Base-by-base conservation (phyloP, 208 protist species). In the Leishmania mexicana region DNA sequence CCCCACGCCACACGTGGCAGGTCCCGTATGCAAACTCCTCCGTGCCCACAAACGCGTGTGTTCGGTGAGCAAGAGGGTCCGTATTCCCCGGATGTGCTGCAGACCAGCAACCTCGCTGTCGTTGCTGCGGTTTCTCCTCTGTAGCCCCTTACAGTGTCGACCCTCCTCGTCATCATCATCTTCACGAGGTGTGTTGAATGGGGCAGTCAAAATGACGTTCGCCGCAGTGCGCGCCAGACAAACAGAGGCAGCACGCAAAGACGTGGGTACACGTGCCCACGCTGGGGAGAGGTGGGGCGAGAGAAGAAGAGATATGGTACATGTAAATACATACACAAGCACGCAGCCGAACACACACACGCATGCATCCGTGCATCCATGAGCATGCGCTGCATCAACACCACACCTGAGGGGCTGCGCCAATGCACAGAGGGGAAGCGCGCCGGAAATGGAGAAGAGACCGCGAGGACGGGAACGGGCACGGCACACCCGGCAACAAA, bases 251-350 rank as follows among this genome's bases (percentile, higher is more conserved):
- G 10, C 35, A 42, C 68, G 42, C 24, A 53, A n/a, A 13, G 24
- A 53, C 8, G 5, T 19, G 21, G 0, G 11, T 6, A 2, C 24
- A 15, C 17, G 38, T 2, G 6, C 24, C 45, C 24, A 73, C 6
- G 45, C 7, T 51, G 17, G 38, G n/a, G 19, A n/a, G 64, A 72
- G 54, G 62, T 7, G 53, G 60, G 42, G 51, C 45, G 79, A 80
- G 40, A 80, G 7, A 77, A 76, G 40, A 84, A 51, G 28, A 75
- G 35, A 57, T 80, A 70, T 53, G 47, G 6, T 64, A 51, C 40
- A 77, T n/a, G 15, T 71, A 15, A 31, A 64, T 60, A 73, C 42
- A 73, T 24, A 51, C 62, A 45, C 31, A 35, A 68, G 42, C 35
- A 8, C 68, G 35, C 47, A 40, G 3, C 10, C 24, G 35, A 28